Base-by-base conservation (phyloP, 257 asterid species). In the Prunella vulgaris region DNA sequence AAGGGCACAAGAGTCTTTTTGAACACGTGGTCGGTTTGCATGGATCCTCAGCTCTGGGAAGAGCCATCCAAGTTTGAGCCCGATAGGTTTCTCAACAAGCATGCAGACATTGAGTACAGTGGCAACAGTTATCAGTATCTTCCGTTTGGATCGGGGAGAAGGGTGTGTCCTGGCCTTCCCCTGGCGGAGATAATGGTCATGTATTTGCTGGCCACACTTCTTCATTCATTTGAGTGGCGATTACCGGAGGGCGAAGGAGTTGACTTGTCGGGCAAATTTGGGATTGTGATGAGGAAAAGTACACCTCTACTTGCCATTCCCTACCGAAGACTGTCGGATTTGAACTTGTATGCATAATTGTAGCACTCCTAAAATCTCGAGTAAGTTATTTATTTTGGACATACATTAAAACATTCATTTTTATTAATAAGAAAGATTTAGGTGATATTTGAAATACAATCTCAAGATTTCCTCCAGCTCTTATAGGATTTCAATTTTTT, bases 281-380 rank as follows among this genome's bases (percentile, higher is more conserved):
- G 68, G 21, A 63, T 63, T 38, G 68, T 63, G n/a, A 14, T 63
- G 68, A 63, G 68, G 68, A 63, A 63, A 7, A 32, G 13, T 20
- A 63, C n/a, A 20, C 68, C 68, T 12, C 54, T 63, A 27, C 7
- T 63, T 13, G 68, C 54, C 44, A 12, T 63, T 63, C 68, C 68
- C 0, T 10, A 24, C 18, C 35, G 3, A 10, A 24, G 61, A 54
- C 12, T 54, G 33, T 54, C 33, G 8, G 35, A 54, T 22, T 37
- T 61, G 33, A 58, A 28, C 64, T 5, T 58, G 42, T 58, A 25
- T 58, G 22, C 64, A 25, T 58, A 54, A 54, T 54, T 44, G n/a
- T n/a, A n/a, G n/a, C n/a, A n/a, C n/a, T n/a, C n/a, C n/a, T n/a
- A 27, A 28, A 6, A 3, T 4, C 3, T 3, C 5, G 33, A 28